A percentile compares a stretch with the other conserved stretches of the same genome.
These are phyloP conservation scores for Pleoardoris graminearum DNA, from an alignment of 2,329 filamentous ascomycete species.

Conservation along the genomic window DNA sequence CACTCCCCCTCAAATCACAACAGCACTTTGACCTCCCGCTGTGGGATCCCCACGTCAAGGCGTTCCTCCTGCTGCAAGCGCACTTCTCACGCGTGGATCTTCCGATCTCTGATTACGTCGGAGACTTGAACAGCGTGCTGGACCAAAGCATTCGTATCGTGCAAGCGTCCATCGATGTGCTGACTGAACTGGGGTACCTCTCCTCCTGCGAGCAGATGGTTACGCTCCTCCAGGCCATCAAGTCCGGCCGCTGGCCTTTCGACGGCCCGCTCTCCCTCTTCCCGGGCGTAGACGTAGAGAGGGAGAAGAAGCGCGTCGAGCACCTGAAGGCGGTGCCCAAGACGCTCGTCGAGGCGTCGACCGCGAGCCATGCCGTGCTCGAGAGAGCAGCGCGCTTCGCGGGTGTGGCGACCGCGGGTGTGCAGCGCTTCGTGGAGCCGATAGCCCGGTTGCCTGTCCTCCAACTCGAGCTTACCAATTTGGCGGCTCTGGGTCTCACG, in stretches of 20 bases:
- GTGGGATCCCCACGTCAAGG: slow-evolving; percentile 98
- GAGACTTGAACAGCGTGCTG: slow-evolving; percentile 83
- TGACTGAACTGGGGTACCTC: slow-evolving; percentile 84
- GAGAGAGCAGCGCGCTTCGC: slow-evolving; percentile 53
- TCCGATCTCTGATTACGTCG: slow-evolving; percentile 95
- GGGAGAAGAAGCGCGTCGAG: slow-evolving; percentile 49
- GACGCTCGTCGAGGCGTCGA: slow-evolving; percentile 46
- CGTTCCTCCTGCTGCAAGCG: slow-evolving; percentile 89
- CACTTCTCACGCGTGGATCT: slow-evolving; percentile 92
- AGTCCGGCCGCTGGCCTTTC: slow-evolving; percentile 86
- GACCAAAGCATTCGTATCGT: slow-evolving; percentile 97
- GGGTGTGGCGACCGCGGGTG: slow-evolving; percentile 51
- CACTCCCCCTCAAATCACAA: slow-evolving; percentile 71
- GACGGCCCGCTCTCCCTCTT: slow-evolving; percentile 80
- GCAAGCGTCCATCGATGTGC: slow-evolving; percentile 90
- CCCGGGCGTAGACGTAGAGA: slow-evolving; percentile 65
- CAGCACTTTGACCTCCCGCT: slow-evolving; percentile 72
- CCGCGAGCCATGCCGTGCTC: slow-evolving; percentile 21
- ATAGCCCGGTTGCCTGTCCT: slow-evolving; percentile 71
- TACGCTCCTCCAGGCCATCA: slow-evolving; percentile 84
- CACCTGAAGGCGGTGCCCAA: slow-evolving; percentile 41
- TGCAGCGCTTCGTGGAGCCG: slow-evolving; percentile 61
- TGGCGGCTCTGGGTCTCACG: slow-evolving; percentile 66
- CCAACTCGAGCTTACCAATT: slow-evolving; percentile 61
- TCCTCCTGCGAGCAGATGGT: slow-evolving; percentile 82